Evolutionary conservation across 208 protist species (phyloP).

Genomic region (Leishmania arabica): DNA sequence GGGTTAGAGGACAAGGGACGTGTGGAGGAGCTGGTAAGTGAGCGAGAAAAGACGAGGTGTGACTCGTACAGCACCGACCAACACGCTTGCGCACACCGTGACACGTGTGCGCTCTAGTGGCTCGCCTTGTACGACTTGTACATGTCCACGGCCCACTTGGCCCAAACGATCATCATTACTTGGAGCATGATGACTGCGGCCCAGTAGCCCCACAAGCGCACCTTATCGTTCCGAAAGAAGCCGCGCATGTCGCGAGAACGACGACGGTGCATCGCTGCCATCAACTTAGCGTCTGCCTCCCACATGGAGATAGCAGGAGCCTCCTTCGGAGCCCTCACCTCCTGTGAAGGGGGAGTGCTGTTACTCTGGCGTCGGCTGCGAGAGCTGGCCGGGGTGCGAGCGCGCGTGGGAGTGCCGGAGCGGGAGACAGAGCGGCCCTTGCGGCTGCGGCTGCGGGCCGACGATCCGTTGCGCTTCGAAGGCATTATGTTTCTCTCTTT

Average conservation of each 20-base stretch:
- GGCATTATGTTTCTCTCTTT: constrained; percentile 12
- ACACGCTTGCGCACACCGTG: not conserved
- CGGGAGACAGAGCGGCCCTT: constrained; percentile 12
- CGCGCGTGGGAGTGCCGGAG: constrained; percentile 20
- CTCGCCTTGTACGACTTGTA: constrained; percentile 38
- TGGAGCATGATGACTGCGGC: constrained; percentile 55
- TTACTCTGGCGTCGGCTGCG: constrained; percentile 18
- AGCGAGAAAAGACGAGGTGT: not conserved
- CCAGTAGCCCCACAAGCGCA: constrained; percentile 52
- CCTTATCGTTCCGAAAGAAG: constrained; percentile 3
- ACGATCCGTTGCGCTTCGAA: constrained; percentile 23
- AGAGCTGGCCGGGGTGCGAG: constrained; percentile 19
- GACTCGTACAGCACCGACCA: not conserved
- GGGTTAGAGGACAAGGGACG: not conserved
- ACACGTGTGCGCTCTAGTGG: constrained; percentile 2
- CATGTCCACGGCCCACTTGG: constrained; percentile 59
- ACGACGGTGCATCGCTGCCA: constrained; percentile 56
- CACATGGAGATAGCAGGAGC: constrained; percentile 12
- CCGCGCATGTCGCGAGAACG: constrained; percentile 26
- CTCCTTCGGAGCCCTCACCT: constrained; percentile 7
- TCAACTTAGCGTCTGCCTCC: constrained; percentile 39
- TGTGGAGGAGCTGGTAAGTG: not conserved
- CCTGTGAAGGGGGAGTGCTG: constrained; percentile 11
- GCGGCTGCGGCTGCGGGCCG: constrained; percentile 24
- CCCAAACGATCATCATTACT: constrained; percentile 66